Conservation (phyloP, 1,139 yeast species). For the Blastobotrys apis region DNA sequence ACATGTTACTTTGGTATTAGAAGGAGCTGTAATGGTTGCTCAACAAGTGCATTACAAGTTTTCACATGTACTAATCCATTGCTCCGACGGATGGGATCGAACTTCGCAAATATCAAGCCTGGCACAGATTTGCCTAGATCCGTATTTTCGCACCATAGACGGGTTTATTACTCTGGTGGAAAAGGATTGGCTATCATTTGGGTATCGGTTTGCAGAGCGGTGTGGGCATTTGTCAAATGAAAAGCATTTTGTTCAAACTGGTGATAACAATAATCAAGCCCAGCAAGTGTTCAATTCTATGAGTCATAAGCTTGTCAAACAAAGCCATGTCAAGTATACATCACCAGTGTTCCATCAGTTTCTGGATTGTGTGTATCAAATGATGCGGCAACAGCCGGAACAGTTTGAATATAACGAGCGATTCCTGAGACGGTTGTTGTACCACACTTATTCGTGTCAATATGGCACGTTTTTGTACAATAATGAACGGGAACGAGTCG, state of each 20-base stretch:
- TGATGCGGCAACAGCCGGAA: constrained; percentile 63
- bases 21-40: constrained; percentile 72
- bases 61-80: constrained; percentile 81
- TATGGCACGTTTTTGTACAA: constrained; percentile 86
- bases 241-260: constrained; percentile 28
- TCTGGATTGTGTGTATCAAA: constrained; percentile 81
- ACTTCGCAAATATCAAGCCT: constrained; percentile 86
- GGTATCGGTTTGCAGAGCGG: constrained; percentile 82
- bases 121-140: constrained; percentile 84
- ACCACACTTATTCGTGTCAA: constrained; percentile 90
- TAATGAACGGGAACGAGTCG: constrained; percentile 58
- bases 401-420: constrained; percentile 85
- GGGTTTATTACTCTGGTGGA: constrained; percentile 85
- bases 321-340: constrained; percentile 48
- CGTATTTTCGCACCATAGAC: constrained; percentile 77
- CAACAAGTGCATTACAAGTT: constrained; percentile 77
- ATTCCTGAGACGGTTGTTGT: constrained; percentile 73
- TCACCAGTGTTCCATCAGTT: constrained; percentile 95
- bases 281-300: constrained; percentile 39
- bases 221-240: constrained; percentile 57
- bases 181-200: constrained; percentile 94
- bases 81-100: constrained; percentile 99
- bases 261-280: constrained; percentile 31
- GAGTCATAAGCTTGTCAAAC: constrained; percentile 32
- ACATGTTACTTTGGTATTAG: constrained; percentile 61